These are phyloP conservation scores for Thymus mandschuricus DNA, from an alignment of 257 asterid species.

Conservation along the genomic window DNA sequence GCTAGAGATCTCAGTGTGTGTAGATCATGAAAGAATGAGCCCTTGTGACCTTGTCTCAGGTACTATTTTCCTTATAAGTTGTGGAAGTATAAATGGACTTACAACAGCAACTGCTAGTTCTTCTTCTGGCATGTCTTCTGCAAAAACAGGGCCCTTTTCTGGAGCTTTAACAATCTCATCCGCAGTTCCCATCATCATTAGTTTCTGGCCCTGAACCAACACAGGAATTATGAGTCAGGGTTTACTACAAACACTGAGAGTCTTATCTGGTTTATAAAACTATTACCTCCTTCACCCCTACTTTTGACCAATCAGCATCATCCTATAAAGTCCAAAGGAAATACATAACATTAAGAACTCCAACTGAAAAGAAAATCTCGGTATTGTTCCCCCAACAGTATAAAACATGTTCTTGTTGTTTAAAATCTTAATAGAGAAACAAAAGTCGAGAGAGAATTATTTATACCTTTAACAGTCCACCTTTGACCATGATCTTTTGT, in stretches of 20 bases:
- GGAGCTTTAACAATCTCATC: conserved; percentile 98
- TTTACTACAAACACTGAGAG: conserved; percentile 14
- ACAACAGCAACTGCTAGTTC: conserved; percentile 76
- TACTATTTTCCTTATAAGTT: conserved; percentile 17
- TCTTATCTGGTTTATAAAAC: conserved; percentile 13
- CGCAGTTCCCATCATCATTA: conserved; percentile 99
- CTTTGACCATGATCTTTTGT: conserved; percentile 99
- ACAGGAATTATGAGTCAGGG: conserved; percentile 10
- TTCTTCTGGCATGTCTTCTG: conserved; percentile 98
- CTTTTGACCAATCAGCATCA: conserved; percentile 91
- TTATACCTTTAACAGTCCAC: conserved; percentile 92
- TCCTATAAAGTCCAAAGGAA: conserved; percentile 56
- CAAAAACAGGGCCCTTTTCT: conserved; percentile 88
- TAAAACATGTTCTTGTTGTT: conserved; percentile 23
- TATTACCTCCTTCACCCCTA: conserved; percentile 90
- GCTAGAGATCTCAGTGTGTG: conserved; percentile 3
- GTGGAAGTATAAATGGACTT: conserved; percentile 36
- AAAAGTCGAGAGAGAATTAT: conserved; percentile 3
- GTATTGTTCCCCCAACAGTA: not conserved
- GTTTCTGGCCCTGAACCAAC: conserved; percentile 83
- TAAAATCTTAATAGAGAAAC: not conserved
- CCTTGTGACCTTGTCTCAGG: conserved; percentile 15
- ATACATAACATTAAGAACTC: conserved; percentile 25
- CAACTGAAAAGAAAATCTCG: not conserved
- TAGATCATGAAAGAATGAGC: conserved; percentile 10